Evolutionary conservation across 2,329 filamentous ascomycete species (phyloP).

Genomic region (Hypoxylon sp.): DNA sequence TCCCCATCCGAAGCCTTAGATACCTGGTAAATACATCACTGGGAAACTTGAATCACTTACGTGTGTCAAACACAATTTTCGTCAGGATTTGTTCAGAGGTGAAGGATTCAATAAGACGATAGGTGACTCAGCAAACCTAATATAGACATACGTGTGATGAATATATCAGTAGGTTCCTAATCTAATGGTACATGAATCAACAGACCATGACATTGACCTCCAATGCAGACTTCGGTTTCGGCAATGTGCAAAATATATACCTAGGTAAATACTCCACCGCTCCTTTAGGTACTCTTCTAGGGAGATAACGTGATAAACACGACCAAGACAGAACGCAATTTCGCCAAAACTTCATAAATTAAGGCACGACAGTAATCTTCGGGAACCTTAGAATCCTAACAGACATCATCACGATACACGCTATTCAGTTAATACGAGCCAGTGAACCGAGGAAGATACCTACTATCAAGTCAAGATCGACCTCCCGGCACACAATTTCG

Average conservation of each 20-base stretch:
- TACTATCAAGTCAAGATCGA: background rate
- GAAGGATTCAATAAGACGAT: background rate
- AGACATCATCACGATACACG: background rate
- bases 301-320: background rate
- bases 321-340: background rate
- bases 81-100: background rate
- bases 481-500: background rate
- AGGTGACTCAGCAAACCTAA: background rate
- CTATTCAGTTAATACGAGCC: background rate
- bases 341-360: background rate
- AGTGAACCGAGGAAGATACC: background rate
- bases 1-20: background rate
- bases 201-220: background rate
- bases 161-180: background rate
- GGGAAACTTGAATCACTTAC: no score
- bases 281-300: background rate
- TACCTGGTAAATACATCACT: background rate
- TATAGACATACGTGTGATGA: no score
- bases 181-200: background rate
- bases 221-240: background rate
- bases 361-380: background rate
- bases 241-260: background rate
- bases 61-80: background rate
- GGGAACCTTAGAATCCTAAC: background rate
- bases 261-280: background rate